phyloP scores from a whole-genome alignment of 2,329 filamentous ascomycete species.

The Bimuria novae-zelandiae region DNA sequence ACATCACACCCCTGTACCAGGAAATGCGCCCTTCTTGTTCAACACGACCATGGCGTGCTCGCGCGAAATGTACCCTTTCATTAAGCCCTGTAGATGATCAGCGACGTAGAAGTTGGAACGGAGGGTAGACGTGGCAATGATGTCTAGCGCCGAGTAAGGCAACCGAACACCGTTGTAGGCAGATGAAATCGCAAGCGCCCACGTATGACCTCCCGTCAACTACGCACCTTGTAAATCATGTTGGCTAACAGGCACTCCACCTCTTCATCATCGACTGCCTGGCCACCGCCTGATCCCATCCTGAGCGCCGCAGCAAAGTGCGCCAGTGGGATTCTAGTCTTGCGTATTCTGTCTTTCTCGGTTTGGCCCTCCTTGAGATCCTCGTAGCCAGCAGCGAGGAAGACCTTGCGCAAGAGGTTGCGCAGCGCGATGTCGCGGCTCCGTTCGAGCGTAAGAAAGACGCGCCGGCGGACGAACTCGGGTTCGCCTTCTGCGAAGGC shows the following conservation, averaged over 20 bases:
- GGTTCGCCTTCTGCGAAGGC: conserved; percentile 82
- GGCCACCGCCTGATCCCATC: conserved; percentile 61
- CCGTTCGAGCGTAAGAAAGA: conserved; percentile 92
- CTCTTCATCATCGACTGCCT: conserved; percentile 81
- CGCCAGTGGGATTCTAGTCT: conserved; percentile 77
- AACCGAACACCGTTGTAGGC: conserved; percentile 10
- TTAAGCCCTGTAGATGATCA: conserved; percentile 67
- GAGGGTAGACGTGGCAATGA: conserved; percentile 15
- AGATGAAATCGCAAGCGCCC: conserved; percentile 5
- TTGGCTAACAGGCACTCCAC: conserved; percentile 95
- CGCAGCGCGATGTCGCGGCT: conserved; percentile 89
- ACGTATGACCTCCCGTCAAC: neutral
- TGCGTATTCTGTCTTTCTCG: conserved; percentile 64
- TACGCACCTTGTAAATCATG: conserved; percentile 92
- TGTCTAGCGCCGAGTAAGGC: conserved; percentile 16
- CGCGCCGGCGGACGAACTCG: conserved; percentile 90
- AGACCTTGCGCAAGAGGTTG: conserved; percentile 91
- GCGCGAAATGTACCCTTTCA: conserved; percentile 98
- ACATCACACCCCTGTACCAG: conserved; percentile 74
- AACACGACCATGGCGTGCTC: conserved; percentile 89
- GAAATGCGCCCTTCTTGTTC: conserved; percentile 91
- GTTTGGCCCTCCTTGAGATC: conserved; percentile 71
- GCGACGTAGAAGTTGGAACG: conserved; percentile 3
- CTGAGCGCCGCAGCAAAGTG: conserved; percentile 87
- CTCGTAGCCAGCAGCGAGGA: conserved; percentile 77